phyloP scores from a whole-genome alignment of 164 flowering plant species.

The Stephania cephalantha region DNA sequence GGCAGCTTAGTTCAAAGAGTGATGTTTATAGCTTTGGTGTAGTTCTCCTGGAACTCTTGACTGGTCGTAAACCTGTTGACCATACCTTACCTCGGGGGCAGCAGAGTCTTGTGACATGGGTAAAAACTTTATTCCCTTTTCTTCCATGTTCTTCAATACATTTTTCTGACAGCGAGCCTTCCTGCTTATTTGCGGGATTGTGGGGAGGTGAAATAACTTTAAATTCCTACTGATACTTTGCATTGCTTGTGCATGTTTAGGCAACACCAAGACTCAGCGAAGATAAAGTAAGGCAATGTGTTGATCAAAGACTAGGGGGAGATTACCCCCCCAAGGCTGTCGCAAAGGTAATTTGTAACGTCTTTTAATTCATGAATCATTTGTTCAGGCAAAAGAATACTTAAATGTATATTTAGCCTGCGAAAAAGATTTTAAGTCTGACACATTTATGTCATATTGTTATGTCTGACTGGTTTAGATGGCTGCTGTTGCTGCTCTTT shows the following conservation, averaged over 20 bases:
- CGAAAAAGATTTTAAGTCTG: background rate
- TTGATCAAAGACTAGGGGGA: slow-evolving; percentile 62
- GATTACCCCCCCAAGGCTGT: slow-evolving; percentile 84
- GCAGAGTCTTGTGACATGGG: slow-evolving; percentile 94
- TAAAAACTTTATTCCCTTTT: slow-evolving; percentile 18
- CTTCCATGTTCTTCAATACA: background rate
- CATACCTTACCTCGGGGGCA: slow-evolving; percentile 81
- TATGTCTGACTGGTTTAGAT: slow-evolving; percentile 29
- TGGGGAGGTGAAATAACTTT: background rate
- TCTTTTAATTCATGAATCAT: too few species aligned
- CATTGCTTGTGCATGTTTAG: slow-evolving; percentile 25
- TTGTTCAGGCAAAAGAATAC: background rate
- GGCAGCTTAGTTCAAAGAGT: slow-evolving; percentile 75
- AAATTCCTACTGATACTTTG: slow-evolving; percentile 1
- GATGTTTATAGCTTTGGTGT: slow-evolving; percentile 93
- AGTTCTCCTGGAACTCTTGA: slow-evolving; percentile 72
- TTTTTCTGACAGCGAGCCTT: background rate
- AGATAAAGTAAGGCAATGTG: slow-evolving; percentile 82
- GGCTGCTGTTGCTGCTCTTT: slow-evolving; percentile 91
- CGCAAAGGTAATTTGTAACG: slow-evolving; percentile 54
- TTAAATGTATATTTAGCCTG: background rate
- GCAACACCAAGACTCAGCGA: slow-evolving; percentile 86
- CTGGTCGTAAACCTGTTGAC: slow-evolving; percentile 90
- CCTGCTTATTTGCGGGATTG: background rate
- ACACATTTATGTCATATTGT: background rate